Evolutionary conservation across 192 early-diverging fungal genomes (phyloP), one percentile per base, ranked within the genome.

Genomic region (Chytriomyces sp.): DNA sequence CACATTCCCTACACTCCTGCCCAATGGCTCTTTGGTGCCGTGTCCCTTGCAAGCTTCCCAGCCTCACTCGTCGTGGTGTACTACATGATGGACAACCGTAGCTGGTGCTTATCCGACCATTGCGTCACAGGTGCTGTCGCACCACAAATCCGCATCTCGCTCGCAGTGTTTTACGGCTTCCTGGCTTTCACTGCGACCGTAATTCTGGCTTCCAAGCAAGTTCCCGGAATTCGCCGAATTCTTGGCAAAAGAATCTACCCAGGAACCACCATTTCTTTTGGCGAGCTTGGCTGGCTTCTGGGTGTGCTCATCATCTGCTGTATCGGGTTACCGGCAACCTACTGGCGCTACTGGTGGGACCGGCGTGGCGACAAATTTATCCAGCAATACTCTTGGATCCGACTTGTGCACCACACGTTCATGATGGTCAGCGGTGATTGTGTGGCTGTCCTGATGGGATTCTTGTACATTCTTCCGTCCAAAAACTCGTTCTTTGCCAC

Each of bases 51-150:
- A 35, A 20, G 35, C 67, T 68, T 68, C 46, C 45, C 76, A 67
- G 59, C 72, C 72, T 63, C 64, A 79, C 69, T 26, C 96, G 80
- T 63, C 95, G 92, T 71, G 94, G 91, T 78, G 85, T 87, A 50
- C 95, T 89, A 18, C 94, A 88, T 28, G 93, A 95, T 7, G 95
- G 95, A 11, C 86, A 89, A 0, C 94, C 95, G 26, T 93, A 94
- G 8, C 95, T 84, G 47, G 96, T 62, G 76, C 67, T 72, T 63
- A 18, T 5, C 71, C 2, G 71, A 72, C 59, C 66, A 69, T 5
- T 72, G 61, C 28, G 74, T 75, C 28, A 45, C 26, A 46, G 53
- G 64, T 35, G 44, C 45, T n/a, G 3, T 13, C 45, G 45, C 70
- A 8, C 20, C 48, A 48, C 68, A 23, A 53, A 45, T 70, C 45